Percentiles rank a stretch among this genome's conserved stretches.
These are phyloP conservation scores for Aspergillus cristatus DNA, from an alignment of 495 filamentous ascomycete genomes.

Conservation along the genomic window DNA sequence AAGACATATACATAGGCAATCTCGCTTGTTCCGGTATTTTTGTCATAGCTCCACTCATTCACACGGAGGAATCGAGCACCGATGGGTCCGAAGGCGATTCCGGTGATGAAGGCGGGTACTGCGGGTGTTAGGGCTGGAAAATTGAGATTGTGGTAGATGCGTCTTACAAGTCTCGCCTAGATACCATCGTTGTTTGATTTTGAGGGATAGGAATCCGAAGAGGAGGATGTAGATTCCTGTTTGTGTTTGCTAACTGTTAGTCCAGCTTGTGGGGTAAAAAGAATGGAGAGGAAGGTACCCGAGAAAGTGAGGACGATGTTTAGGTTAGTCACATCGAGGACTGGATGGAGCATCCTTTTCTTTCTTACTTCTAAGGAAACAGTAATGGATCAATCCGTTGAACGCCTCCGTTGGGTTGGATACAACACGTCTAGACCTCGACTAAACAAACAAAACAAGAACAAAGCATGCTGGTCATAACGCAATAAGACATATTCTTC, in stretches of 20 bases:
- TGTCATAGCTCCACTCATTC: slow-evolving; percentile 30
- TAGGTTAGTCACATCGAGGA: slow-evolving; percentile 42
- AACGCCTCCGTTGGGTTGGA: too few relatives aligned
- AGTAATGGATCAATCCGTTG: too few relatives aligned
- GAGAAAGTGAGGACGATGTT: slow-evolving; percentile 40
- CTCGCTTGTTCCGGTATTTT: slow-evolving; percentile 27
- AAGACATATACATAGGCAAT: slow-evolving; percentile 37
- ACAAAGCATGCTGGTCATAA: too few relatives aligned
- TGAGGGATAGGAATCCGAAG: slow-evolving; percentile 42
- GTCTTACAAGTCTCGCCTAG: slow-evolving; percentile 45
- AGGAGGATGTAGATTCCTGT: slow-evolving; percentile 27
- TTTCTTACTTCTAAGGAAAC: too few relatives aligned
- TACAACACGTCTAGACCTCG: too few relatives aligned
- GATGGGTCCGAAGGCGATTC: slow-evolving; percentile 39
- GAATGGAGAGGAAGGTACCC: slow-evolving; percentile 28
- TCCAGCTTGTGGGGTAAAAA: too few relatives aligned
- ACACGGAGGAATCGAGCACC: slow-evolving; percentile 39
- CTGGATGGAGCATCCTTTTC: slow-evolving; percentile 33
- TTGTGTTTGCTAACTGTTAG: too few relatives aligned
- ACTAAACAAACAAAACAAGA: too few relatives aligned
- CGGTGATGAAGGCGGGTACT: slow-evolving; percentile 45
- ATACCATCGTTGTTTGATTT: slow-evolving; percentile 46
- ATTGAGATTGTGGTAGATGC: too few relatives aligned
- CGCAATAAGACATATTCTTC: too few relatives aligned
- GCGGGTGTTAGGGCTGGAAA: too few relatives aligned